phyloP scores from a whole-genome alignment of 148 eudicot species.

The Euryodendron excelsum region DNA sequence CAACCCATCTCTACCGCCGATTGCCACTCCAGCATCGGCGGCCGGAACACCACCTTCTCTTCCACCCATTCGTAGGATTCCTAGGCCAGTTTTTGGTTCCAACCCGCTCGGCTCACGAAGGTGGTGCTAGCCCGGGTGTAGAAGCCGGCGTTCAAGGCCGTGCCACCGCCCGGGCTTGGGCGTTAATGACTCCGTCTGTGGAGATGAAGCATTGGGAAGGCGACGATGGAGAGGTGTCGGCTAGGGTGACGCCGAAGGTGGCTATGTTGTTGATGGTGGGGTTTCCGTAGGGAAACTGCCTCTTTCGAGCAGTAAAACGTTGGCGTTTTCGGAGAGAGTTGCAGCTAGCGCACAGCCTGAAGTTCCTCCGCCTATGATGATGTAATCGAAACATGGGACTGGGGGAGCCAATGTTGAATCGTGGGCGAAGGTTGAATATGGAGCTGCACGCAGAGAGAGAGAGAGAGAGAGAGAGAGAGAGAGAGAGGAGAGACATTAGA shows the following conservation, averaged over 20 bases:
- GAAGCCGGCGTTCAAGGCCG: constrained; percentile 82
- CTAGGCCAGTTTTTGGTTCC: constrained; percentile 59
- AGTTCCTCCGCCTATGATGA: constrained; percentile 84
- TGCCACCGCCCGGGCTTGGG: constrained; percentile 83
- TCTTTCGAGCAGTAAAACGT: constrained; percentile 64
- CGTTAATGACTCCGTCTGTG: constrained; percentile 78
- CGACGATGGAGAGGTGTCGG: constrained; percentile 48
- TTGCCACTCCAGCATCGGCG: constrained; percentile 58
- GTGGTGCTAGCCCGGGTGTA: constrained; percentile 57
- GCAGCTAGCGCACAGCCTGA: constrained; percentile 79
- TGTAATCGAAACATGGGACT: constrained; percentile 57
- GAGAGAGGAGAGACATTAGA: no score
- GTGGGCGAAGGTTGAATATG: constrained; percentile 51
- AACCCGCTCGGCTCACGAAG: constrained; percentile 41
- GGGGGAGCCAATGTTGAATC: constrained; percentile 61
- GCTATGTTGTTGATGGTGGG: constrained; percentile 44
- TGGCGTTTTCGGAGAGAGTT: constrained; percentile 57
- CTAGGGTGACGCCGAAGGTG: constrained; percentile 37
- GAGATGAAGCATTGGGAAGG: constrained; percentile 75
- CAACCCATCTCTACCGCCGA: constrained; percentile 71
- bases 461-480: no score
- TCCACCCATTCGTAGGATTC: constrained; percentile 86
- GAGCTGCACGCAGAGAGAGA: constrained; percentile 35
- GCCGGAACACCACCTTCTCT: constrained; percentile 54
- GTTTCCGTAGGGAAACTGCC: constrained; percentile 72